Evolutionary conservation across 169 alveolate genomes (phyloP).

Genomic region (Eimeria necatrix): DNA sequence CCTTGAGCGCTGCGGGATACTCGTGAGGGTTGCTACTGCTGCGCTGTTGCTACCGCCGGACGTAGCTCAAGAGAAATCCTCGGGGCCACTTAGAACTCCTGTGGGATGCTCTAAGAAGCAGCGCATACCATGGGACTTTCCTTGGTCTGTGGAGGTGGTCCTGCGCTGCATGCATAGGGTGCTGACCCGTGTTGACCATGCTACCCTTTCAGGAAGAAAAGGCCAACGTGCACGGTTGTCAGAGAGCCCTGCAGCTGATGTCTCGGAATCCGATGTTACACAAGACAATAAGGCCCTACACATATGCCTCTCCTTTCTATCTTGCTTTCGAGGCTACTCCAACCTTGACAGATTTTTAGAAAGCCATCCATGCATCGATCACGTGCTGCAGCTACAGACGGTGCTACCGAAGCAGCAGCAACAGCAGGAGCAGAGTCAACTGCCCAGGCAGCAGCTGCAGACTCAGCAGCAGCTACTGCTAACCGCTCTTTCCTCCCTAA

Average conservation of each 20-base stretch:
- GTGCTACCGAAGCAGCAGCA: slow-evolving; percentile 2
- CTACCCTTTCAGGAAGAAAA: slow-evolving; percentile 31
- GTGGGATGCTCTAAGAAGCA: not conserved
- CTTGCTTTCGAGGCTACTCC: slow-evolving; percentile 26
- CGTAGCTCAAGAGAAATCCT: not conserved
- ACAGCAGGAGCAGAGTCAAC: slow-evolving; percentile 1
- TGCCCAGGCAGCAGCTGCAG: not conserved
- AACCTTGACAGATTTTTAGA: not conserved
- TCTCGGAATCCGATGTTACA: not conserved
- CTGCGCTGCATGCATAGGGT: slow-evolving; percentile 62
- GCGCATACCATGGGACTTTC: slow-evolving; percentile 28
- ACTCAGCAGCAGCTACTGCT: slow-evolving; percentile 52
- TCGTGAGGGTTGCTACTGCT: slow-evolving; percentile 54
- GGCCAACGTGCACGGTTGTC: not conserved
- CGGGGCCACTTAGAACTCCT: not conserved
- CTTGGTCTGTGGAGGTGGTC: slow-evolving; percentile 59
- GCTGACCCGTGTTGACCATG: slow-evolving; percentile 54
- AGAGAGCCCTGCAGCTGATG: not conserved
- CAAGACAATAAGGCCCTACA: slow-evolving; percentile 51
- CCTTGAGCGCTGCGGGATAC: slow-evolving; percentile 2
- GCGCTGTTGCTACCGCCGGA: slow-evolving; percentile 66
- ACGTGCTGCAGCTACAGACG: slow-evolving; percentile 66
- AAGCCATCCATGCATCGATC: slow-evolving; percentile 13
- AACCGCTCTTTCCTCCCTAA: slow-evolving; percentile 40
- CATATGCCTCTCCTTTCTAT: slow-evolving; percentile 28